These are phyloP conservation scores for Cicer chorassanicum DNA, from an alignment of 306 rosid species.

Conservation along the genomic window DNA sequence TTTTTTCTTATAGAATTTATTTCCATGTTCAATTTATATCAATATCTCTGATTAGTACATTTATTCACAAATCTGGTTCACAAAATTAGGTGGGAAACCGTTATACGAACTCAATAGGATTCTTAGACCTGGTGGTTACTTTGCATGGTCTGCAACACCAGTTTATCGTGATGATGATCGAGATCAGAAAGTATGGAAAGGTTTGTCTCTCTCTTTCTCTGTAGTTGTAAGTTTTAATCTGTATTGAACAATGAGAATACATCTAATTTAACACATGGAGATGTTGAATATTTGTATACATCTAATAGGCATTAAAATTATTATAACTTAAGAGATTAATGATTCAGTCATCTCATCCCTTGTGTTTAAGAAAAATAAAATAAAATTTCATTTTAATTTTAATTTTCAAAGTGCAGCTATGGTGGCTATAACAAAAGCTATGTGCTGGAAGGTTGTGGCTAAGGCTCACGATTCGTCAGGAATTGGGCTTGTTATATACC, in stretches of 20 bases:
- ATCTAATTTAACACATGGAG: constrained; percentile 14
- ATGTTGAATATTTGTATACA: constrained; percentile 6
- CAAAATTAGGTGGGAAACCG: constrained; percentile 79
- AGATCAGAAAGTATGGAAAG: constrained; percentile 77
- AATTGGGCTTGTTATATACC: constrained; percentile 92
- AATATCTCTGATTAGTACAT: constrained; percentile 9
- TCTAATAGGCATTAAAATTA: not conserved
- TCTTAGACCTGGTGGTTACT: constrained; percentile 94
- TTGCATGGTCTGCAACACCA: constrained; percentile 97
- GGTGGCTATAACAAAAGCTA: constrained; percentile 67
- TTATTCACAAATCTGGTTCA: constrained; percentile 36
- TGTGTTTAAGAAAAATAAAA: constrained; percentile 1
- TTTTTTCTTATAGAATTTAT: not conserved
- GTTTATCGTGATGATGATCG: constrained; percentile 78
- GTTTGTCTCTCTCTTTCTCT: constrained; percentile 56
- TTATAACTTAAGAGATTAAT: constrained; percentile 26
- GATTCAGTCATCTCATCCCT: constrained; percentile 5
- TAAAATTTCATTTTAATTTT: not conserved
- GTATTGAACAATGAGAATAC: not conserved
- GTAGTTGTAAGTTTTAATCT: not conserved
- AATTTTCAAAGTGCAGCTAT: constrained; percentile 61
- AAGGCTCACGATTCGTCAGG: constrained; percentile 72
- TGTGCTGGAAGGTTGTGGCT: constrained; percentile 88
- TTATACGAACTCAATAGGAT: constrained; percentile 87
- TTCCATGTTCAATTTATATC: constrained; percentile 26